Conservation (phyloP, 805 yeast genomes). For the Saccharomycopsis oosterbeekiorum region DNA sequence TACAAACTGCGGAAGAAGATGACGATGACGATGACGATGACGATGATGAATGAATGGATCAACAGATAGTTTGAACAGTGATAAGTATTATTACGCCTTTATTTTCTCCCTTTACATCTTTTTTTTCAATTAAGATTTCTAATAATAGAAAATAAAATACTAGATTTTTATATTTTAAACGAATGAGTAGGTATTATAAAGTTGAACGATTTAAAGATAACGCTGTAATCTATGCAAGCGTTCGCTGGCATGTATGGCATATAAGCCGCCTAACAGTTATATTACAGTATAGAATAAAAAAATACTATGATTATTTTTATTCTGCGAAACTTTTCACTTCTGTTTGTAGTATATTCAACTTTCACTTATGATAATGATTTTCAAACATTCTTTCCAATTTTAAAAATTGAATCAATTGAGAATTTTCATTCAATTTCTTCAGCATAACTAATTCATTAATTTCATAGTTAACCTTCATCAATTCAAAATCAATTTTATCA, state of each 20-base stretch:
- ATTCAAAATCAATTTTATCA: constrained; percentile 13
- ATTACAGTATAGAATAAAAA: no score
- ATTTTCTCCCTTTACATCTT: no score
- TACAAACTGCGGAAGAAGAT: constrained; percentile 67
- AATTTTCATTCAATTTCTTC: constrained; percentile 5
- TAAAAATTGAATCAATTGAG: constrained; percentile 12
- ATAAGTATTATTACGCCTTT: no score
- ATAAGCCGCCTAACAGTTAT: no score
- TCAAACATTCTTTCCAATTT: constrained; percentile 15
- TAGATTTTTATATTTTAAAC: background rate
- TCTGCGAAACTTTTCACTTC: no score
- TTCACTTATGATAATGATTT: background rate
- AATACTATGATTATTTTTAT: no score
- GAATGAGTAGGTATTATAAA: no score
- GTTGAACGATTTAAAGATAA: no score
- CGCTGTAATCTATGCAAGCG: no score
- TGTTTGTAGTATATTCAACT: background rate
- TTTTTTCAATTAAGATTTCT: background rate
- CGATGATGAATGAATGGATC: constrained; percentile 4
- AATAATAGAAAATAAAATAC: background rate
- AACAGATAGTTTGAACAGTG: background rate
- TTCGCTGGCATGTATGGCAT: no score
- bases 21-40: constrained; percentile 33
- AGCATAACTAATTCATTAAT: constrained; percentile 5
- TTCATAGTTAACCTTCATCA: constrained; percentile 6